These are phyloP conservation scores for Hymenoscyphus occultus DNA, from an alignment of 2,329 filamentous ascomycete genomes.

Conservation along the genomic window DNA sequence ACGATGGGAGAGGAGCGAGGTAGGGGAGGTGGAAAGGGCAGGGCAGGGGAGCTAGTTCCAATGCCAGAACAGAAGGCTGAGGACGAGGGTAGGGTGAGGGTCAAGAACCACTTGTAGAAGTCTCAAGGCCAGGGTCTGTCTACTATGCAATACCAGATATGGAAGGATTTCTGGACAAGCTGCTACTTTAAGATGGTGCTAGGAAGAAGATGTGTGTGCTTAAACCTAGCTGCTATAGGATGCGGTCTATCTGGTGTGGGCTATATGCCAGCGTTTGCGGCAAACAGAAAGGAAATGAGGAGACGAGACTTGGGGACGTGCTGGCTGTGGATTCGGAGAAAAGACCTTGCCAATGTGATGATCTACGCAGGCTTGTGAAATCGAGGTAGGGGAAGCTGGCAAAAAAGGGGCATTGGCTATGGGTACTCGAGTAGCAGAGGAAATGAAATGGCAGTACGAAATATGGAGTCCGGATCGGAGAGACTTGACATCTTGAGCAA, in stretches of 20 bases:
- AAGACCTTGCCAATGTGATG: slow-evolving; percentile 2
- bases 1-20: slow-evolving; percentile 1
- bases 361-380: slow-evolving; percentile 3
- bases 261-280: slow-evolving; percentile 25
- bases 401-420: not conserved
- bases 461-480: not conserved
- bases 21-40: not conserved
- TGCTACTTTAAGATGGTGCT: not conserved
- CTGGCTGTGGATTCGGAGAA: slow-evolving; percentile 5
- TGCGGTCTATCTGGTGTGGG: slow-evolving; percentile 9
- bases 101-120: not conserved
- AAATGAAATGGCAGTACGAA: not conserved
- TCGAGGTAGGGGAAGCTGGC: slow-evolving; percentile 1
- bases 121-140: not conserved
- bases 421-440: not conserved
- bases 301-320: slow-evolving; percentile 12
- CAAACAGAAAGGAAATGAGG: slow-evolving; percentile 31
- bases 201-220: not conserved
- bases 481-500: not conserved
- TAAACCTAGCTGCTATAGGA: slow-evolving; percentile 16
- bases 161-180: not conserved
- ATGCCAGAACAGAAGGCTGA: slow-evolving; percentile 4
- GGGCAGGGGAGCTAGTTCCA: slow-evolving; percentile 1
- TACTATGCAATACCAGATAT: not conserved
- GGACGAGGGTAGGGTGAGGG: not conserved